Percentiles rank a stretch among this genome's conserved stretches.
Conservation (phyloP, 2,329 filamentous ascomycete species). For the Pestalotiopsis sp. region DNA sequence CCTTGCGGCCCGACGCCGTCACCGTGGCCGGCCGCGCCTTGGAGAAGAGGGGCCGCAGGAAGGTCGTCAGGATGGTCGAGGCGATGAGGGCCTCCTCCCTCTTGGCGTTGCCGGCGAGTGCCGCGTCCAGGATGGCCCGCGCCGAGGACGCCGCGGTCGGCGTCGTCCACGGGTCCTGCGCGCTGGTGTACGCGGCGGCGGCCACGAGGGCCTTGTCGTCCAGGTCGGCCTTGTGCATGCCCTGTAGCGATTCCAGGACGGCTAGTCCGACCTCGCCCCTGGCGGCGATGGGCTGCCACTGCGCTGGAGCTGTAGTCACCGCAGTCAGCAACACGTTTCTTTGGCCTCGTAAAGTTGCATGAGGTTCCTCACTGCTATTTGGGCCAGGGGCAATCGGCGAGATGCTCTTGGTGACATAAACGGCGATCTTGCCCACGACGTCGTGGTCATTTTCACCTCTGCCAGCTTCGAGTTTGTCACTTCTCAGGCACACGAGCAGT, state of each 20-base stretch:
- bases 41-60: slow-evolving; percentile 69
- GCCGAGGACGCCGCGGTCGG: slow-evolving; percentile 15
- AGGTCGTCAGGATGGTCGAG: slow-evolving; percentile 59
- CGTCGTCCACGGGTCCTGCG: slow-evolving; percentile 26
- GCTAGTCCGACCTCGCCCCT: not conserved
- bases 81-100: slow-evolving; percentile 42
- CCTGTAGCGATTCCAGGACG: not conserved
- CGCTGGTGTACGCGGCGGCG: slow-evolving; percentile 29
- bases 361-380: not conserved
- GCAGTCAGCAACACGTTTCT: not conserved
- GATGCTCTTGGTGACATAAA: slow-evolving; percentile 6
- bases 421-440: not conserved
- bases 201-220: slow-evolving; percentile 27
- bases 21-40: slow-evolving; percentile 54
- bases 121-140: slow-evolving; percentile 16
- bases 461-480: not conserved
- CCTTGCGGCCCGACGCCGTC: slow-evolving; percentile 59
- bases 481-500: slow-evolving; percentile 2
- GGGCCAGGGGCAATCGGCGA: not conserved
- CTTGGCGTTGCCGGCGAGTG: not conserved
- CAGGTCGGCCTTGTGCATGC: not conserved
- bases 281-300: not conserved
- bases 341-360: not conserved
- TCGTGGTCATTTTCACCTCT: not conserved
- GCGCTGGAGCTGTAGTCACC: not conserved